Base-by-base conservation (phyloP, 2,329 filamentous ascomycete species). In the Diaporthe sp. region DNA sequence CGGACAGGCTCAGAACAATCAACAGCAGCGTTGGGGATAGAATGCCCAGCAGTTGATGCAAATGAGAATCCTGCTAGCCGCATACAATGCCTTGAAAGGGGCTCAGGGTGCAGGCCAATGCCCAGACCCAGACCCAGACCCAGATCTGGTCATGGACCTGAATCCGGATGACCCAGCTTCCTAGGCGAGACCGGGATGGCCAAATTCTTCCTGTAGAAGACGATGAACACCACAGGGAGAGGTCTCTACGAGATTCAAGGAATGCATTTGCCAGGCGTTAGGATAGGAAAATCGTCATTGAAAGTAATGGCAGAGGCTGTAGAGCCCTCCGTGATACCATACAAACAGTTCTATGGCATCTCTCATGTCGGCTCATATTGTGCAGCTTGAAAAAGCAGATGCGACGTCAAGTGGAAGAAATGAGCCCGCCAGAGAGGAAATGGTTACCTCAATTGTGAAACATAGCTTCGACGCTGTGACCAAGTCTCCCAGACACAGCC, bases 21-120 rank as follows among this genome's bases (percentile, higher is more conserved):
- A 75, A 28, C 76, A 77, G 55, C 73, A 75, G 63, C 76, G 73
- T 60, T 77, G 76, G 76, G 73, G 73, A 39, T 77, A 77, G 76
- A 15, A 53, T 47, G 17, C 55, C 47, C 73, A 73, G 47, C 47
- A 65, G 44, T 25, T 72, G 58, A 63, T 28, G 65, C 65, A 70
- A 5, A 42, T 68, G 53, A 70, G 61, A 60, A 9, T 70, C 34
- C 44, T 72, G 39, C 47, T 73, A 47, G 55, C 55, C 10, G 65
- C 61, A 44, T 63, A 37, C 39, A 61, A 49, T 20, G 42, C n/a
- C 34, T 49, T 58, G 73, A 37, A 57, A 28, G 57, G 37, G 51
- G 55, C 15, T 61, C 71, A 72, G 39, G 42, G 2, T 53, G 57
- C 31, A 2, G 49, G 13, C 55, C 49, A 44, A 10, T n/a, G 31